Evolutionary conservation across 768 basidiomycete species (phyloP), one percentile per base, ranked within the genome.

Genomic region (Tricholoma matsutake): DNA sequence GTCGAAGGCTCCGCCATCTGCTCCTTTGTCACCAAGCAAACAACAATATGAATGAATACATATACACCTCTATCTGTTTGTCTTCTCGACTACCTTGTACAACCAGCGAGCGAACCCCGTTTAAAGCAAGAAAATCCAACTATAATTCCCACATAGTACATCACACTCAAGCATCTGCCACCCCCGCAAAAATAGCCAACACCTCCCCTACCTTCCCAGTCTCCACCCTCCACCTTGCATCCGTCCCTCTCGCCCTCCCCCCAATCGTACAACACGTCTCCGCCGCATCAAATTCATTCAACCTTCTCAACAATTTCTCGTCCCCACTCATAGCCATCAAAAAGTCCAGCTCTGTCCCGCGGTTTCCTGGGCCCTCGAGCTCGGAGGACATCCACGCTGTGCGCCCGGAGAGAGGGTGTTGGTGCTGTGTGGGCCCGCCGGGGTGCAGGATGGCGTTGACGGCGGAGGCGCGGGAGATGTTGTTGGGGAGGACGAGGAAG

Each of bases 401-500:
- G 16, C 72, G 71, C 16, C 55, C 55, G n/a, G 73, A 69, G 28
- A 78, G 63, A 25, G 74, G 69, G 0, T 75, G 75, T 43, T 78
- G 73, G 25, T 75, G 75, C 39, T 78, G 73, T 25, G 78, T 78
- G 16, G 81, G 81, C 2, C 81, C 81, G 4, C 85, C 86, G 0
- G 88, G 87, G 66, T 88, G 85, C 13, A 92, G 71, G 61, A 93
- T 87, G n/a, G 88, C 84, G 47, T 88, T 89, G 1, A 93, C 88
- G 0, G 91, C 91, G 0, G 88, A 89, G n/a, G 88, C 88, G 20
- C 92, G 86, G 9, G 90, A 92, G 64, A 92, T 85, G 64, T 91
- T 89, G 75, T 87, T 91, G 2, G 92, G 91, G 4, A 94, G 78
- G 29, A 94, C 86, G 57, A 94, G 84, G 83, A 94, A 94, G 54